Conservation (phyloP, 352 stramenopile genomes). For the Globisporangium spinosum region DNA sequence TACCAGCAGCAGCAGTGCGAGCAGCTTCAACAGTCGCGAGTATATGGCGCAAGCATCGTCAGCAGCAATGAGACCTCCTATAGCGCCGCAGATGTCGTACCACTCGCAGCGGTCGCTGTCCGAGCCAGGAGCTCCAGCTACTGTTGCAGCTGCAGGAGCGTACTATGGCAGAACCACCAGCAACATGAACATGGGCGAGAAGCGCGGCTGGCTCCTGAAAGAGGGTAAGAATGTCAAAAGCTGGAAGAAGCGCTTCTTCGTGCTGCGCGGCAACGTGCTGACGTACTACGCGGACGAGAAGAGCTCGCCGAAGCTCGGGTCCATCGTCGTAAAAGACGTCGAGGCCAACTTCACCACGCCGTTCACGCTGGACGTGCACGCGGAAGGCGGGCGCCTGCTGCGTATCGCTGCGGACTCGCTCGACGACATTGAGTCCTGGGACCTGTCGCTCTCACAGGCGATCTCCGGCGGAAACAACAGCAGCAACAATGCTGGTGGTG, state of each 20-base stretch:
- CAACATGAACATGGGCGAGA: background rate
- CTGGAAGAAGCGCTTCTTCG: slow-evolving; percentile 61
- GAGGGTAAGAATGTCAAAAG: slow-evolving; percentile 32
- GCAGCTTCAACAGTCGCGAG: slow-evolving; percentile 1
- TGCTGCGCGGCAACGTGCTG: slow-evolving; percentile 43
- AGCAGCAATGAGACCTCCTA: background rate
- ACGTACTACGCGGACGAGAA: slow-evolving; percentile 44
- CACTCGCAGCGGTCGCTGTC: slow-evolving; percentile 7
- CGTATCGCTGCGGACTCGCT: slow-evolving; percentile 31
- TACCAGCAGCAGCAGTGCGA: slow-evolving; percentile 1
- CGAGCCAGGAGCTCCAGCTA: background rate
- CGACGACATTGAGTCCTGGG: slow-evolving; percentile 39
- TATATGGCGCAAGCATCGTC: background rate
- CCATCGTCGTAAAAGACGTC: slow-evolving; percentile 25
- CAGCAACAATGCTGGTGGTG: background rate
- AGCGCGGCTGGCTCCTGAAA: slow-evolving; percentile 41
- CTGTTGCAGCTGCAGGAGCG: too few relatives aligned
- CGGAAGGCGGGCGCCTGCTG: slow-evolving; percentile 25
- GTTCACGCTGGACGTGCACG: slow-evolving; percentile 31
- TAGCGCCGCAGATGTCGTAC: background rate
- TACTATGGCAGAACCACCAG: background rate
- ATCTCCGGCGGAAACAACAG: background rate
- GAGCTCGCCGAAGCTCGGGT: slow-evolving; percentile 22
- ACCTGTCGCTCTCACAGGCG: slow-evolving; percentile 24
- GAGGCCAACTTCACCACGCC: slow-evolving; percentile 29